Conservation (phyloP, 75 land plant species). For the Azolla pinnata region DNA sequence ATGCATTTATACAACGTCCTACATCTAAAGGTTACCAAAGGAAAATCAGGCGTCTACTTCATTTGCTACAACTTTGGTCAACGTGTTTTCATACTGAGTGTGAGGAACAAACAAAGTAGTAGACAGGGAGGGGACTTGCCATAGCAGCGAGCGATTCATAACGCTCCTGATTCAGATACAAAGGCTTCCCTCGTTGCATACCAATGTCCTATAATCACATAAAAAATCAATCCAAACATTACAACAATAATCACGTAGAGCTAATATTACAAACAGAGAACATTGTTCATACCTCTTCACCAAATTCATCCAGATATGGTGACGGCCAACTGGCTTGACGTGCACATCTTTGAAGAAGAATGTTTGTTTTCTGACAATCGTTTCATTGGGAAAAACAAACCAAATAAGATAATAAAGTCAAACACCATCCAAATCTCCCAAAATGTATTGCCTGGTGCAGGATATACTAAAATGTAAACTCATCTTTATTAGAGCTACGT, state of each 20-base stretch:
- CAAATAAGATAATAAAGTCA: neutral
- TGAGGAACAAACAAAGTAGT: too few relatives aligned
- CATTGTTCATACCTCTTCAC: conserved; percentile 67
- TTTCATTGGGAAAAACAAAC: conserved; percentile 1
- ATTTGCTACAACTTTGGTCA: too few relatives aligned
- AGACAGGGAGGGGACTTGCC: conserved; percentile 28
- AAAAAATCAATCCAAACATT: neutral
- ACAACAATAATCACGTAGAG: neutral
- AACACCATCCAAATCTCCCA: neutral
- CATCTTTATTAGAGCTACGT: too few relatives aligned
- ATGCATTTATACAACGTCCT: too few relatives aligned
- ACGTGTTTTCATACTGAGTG: too few relatives aligned
- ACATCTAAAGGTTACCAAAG: too few relatives aligned
- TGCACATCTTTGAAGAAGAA: conserved; percentile 61
- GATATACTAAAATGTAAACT: too few relatives aligned
- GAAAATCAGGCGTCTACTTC: neutral
- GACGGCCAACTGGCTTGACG: conserved; percentile 89
- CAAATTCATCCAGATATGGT: conserved; percentile 89
- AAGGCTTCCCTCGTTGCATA: conserved; percentile 76
- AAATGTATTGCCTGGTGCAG: neutral
- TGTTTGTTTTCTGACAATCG: conserved; percentile 87
- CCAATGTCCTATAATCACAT: conserved; percentile 54
- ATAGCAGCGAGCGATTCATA: conserved; percentile 67
- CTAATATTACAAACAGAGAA: neutral
- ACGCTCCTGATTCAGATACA: conserved; percentile 78